Evolutionary conservation across 164 flowering plant genomes (phyloP).

Genomic region (Macadamia integrifolia): DNA sequence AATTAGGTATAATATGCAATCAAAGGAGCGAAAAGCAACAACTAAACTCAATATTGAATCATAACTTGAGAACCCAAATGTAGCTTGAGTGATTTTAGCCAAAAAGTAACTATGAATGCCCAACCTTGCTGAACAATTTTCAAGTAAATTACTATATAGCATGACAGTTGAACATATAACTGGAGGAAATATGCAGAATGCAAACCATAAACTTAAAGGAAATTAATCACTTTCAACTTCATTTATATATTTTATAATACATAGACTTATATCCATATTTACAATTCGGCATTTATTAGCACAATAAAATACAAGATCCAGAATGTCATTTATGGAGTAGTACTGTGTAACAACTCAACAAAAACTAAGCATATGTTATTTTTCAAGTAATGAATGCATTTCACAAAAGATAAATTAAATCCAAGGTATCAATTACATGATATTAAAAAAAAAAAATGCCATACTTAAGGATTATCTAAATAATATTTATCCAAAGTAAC

Average conservation of each 20-base stretch:
- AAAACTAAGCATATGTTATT: slow-evolving; percentile 5
- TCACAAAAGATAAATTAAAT: neutral
- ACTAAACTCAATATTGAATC: no score
- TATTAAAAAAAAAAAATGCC: neutral
- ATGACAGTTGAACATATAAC: neutral
- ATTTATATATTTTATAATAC: slow-evolving; percentile 32
- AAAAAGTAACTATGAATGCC: no score
- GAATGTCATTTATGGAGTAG: slow-evolving; percentile 29
- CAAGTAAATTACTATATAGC: slow-evolving; percentile 1
- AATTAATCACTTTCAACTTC: slow-evolving; percentile 22
- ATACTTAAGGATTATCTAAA: no score
- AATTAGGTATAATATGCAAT: no score
- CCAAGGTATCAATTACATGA: neutral
- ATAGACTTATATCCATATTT: slow-evolving; percentile 16
- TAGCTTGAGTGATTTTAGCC: no score
- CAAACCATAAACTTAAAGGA: slow-evolving; percentile 37
- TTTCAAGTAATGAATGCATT: neutral
- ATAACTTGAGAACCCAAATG: no score
- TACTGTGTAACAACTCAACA: slow-evolving; percentile 36
- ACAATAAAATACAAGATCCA: slow-evolving; percentile 58
- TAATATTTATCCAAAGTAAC: no score
- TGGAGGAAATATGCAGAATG: neutral
- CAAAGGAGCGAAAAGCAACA: no score
- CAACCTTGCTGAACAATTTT: slow-evolving; percentile 27
- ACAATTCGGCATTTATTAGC: slow-evolving; percentile 44